A percentile compares a stretch with the other conserved stretches of the same genome.
Conservation (phyloP, 495 filamentous ascomycete species). For the Hypoxylon fragiforme region DNA sequence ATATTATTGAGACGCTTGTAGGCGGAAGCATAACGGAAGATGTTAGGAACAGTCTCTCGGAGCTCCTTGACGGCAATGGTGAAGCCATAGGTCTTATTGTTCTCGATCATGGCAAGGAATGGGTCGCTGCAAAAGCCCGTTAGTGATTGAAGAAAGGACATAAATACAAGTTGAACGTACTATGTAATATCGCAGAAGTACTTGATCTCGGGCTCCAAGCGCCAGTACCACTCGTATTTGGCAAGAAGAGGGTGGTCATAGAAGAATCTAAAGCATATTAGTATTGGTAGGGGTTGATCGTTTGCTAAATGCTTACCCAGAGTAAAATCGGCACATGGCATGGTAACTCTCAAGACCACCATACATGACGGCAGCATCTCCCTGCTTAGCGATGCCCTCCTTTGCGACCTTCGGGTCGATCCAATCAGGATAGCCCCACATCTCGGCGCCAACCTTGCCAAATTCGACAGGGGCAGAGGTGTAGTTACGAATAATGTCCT, state of each 20-base stretch:
- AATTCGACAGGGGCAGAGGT: constrained; percentile 86
- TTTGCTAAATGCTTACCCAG: constrained; percentile 63
- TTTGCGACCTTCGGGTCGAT: constrained; percentile 89
- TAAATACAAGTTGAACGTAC: constrained; percentile 56
- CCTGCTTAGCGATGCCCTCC: constrained; percentile 93
- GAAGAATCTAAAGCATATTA: constrained; percentile 69
- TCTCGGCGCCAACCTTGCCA: constrained; percentile 84
- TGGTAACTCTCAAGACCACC: constrained; percentile 99
- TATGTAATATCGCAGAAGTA: constrained; percentile 99
- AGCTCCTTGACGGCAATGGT: constrained; percentile 99
- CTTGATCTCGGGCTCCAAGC: constrained; percentile 98
- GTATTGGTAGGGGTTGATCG: constrained; percentile 9
- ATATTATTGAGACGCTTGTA: constrained; percentile 94
- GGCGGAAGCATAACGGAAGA: constrained; percentile 99
- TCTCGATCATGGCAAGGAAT: constrained; percentile 86
- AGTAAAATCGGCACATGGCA: constrained; percentile 98
- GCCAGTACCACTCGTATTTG: constrained; percentile 99
- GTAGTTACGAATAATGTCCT: constrained; percentile 84
- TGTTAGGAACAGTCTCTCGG: constrained; percentile 96
- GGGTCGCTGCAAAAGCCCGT: constrained; percentile 69
- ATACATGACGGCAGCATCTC: constrained; percentile 99
- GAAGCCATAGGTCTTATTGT: constrained; percentile 98
- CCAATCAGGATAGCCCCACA: constrained; percentile 99
- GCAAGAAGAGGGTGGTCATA: constrained; percentile 94
- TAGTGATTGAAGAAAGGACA: constrained; percentile 15